Percentiles rank a stretch among this genome's conserved stretches.
Evolutionary conservation across 768 basidiomycete genomes (phyloP).

Genomic region (Rossbeevera mucosa): DNA sequence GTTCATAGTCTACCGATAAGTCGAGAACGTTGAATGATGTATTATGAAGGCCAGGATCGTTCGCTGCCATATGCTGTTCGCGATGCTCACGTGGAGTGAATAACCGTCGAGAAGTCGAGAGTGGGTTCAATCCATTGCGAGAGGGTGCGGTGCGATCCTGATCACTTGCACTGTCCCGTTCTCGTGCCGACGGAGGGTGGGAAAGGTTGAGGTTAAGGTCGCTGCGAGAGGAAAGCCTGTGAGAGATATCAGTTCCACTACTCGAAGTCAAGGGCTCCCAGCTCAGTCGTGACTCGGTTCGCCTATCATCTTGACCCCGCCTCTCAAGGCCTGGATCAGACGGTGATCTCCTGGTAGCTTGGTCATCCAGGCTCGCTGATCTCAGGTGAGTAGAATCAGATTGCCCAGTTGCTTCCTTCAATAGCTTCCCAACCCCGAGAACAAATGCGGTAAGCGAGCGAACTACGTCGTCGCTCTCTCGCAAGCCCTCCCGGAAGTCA

Average conservation of each 20-base stretch:
- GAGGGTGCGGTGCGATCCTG: conserved; percentile 25
- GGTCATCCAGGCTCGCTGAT: conserved; percentile 54
- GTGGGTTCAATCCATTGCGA: conserved; percentile 17
- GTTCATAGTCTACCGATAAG: conserved; percentile 35
- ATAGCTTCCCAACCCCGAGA: conserved; percentile 65
- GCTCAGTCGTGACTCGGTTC: conserved; percentile 45
- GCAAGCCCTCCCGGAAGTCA: conserved; percentile 67
- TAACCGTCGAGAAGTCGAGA: conserved; percentile 45
- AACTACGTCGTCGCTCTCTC: conserved; percentile 75
- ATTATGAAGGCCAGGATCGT: conserved; percentile 13
- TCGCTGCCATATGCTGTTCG: conserved; percentile 33
- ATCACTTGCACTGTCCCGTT: conserved; percentile 23
- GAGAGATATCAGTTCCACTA: conserved; percentile 22
- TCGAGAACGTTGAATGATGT: conserved; percentile 27
- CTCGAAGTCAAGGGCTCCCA: conserved; percentile 36
- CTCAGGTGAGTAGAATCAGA: conserved; percentile 38
- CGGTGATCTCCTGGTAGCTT: conserved; percentile 32
- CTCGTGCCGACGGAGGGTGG: conserved; percentile 26
- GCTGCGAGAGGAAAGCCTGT: conserved; percentile 24
- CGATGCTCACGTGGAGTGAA: conserved; percentile 56
- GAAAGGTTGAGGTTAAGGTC: conserved; percentile 17
- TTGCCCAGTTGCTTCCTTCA: conserved; percentile 49
- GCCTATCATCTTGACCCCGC: conserved; percentile 52
- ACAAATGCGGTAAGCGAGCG: conserved; percentile 71
- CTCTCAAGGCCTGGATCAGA: conserved; percentile 35